Evolutionary conservation across 441 rosid genomes (phyloP).

Genomic region (Geranium incanum): DNA sequence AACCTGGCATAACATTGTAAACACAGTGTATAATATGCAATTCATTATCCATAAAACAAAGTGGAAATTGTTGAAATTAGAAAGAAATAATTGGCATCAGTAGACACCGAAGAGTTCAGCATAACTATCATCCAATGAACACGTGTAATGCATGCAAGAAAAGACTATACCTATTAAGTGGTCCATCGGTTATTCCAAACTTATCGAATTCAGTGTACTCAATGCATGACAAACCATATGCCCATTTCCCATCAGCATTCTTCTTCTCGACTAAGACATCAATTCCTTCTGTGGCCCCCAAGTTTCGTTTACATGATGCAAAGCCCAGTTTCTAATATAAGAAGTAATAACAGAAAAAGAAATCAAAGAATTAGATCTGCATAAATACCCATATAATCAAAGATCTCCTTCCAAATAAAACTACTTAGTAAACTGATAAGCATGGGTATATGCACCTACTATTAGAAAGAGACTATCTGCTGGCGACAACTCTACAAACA

Average conservation of each 20-base stretch:
- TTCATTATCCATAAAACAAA: background rate
- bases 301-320: constrained; percentile 75
- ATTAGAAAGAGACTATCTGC: background rate
- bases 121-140: background rate
- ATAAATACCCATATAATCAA: constrained; percentile 14
- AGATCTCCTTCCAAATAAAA: background rate
- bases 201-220: constrained; percentile 88
- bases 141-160: constrained; percentile 8
- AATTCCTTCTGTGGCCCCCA: constrained; percentile 83
- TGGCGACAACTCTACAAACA: background rate
- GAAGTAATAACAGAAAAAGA: constrained; percentile 13
- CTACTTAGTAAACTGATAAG: background rate
- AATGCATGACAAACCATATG: constrained; percentile 87
- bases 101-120: background rate
- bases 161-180: constrained; percentile 38
- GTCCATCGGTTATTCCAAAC: constrained; percentile 44
- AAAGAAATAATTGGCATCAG: background rate
- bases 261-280: constrained; percentile 81
- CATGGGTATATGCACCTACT: background rate
- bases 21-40: background rate
- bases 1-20: background rate
- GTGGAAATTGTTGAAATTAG: background rate
- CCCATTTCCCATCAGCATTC: constrained; percentile 73
- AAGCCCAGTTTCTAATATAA: constrained; percentile 77
- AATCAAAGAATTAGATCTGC: constrained; percentile 12